phyloP scores from a whole-genome alignment of 2,329 filamentous ascomycete species.

The Phaeophleospora eucalypticola region DNA sequence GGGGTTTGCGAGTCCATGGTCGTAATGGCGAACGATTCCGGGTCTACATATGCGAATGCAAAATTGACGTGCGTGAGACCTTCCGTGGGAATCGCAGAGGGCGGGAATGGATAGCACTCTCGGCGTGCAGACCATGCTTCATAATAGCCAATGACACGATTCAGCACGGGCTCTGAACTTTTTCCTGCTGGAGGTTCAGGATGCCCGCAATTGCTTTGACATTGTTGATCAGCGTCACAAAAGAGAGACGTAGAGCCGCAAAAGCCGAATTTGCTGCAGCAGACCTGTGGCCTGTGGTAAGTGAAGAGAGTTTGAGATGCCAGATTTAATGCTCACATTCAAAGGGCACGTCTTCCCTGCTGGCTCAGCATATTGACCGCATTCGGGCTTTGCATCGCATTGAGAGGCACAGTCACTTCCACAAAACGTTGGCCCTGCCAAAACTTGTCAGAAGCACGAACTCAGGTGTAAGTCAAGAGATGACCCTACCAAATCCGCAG shows the following conservation, averaged over 20 bases:
- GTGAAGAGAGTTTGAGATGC: background rate
- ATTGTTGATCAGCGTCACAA: background rate
- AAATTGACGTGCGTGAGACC: slow-evolving; percentile 6
- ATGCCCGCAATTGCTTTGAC: slow-evolving; percentile 1
- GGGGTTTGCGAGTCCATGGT: slow-evolving; percentile 21
- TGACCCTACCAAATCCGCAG: background rate
- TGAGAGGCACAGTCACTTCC: background rate
- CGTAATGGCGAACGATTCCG: slow-evolving; percentile 22
- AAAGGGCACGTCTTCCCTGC: background rate
- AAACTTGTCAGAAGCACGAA: too few relatives aligned
- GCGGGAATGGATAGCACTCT: background rate
- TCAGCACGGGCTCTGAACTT: background rate
- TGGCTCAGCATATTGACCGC: background rate
- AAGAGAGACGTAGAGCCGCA: background rate
- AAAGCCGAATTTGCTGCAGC: background rate
- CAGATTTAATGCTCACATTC: background rate
- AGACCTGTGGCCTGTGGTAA: background rate
- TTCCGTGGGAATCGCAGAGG: slow-evolving; percentile 5
- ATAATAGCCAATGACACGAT: slow-evolving; percentile 6
- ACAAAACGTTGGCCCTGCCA: background rate
- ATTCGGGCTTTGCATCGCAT: background rate
- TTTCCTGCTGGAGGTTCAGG: background rate
- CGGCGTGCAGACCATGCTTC: slow-evolving; percentile 1
- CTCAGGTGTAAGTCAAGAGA: too few relatives aligned
- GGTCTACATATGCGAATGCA: slow-evolving; percentile 7